These are phyloP conservation scores for Datura wrightii DNA, from an alignment of 257 asterid species.

Conservation along the genomic window DNA sequence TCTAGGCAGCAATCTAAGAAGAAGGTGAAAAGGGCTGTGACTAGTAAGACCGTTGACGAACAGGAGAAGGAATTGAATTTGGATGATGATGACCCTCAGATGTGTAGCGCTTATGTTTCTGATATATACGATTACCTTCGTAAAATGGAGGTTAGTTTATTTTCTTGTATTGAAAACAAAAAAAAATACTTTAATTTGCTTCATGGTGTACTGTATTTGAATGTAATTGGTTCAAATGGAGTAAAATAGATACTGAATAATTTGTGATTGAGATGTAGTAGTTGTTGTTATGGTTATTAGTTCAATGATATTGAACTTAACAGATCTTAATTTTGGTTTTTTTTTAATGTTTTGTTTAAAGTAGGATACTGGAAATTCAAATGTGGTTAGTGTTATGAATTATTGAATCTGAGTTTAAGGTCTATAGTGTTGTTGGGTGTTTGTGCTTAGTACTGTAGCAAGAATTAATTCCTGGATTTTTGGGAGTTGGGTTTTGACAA, in stretches of 20 bases:
- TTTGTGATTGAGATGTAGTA: neutral
- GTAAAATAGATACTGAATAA: neutral
- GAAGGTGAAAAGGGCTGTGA: conserved; percentile 37
- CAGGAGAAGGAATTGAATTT: conserved; percentile 38
- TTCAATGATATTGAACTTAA: neutral
- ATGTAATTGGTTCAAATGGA: neutral
- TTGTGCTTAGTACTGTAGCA: neutral
- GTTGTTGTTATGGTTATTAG: neutral
- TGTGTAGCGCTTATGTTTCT: conserved; percentile 73
- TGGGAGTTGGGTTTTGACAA: conserved; percentile 20
- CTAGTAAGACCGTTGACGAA: conserved; percentile 25
- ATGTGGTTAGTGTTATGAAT: neutral
- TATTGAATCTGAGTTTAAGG: neutral
- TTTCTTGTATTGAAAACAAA: neutral
- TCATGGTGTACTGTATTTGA: neutral
- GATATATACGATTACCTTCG: conserved; percentile 87
- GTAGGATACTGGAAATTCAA: neutral
- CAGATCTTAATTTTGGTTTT: neutral
- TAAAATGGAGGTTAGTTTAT: conserved; percentile 67
- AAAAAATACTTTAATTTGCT: neutral
- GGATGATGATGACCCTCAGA: conserved; percentile 63
- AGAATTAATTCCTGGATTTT: too few relatives aligned
- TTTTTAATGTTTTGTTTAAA: neutral
- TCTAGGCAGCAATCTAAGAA: conserved; percentile 45
- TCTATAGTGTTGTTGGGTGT: neutral